Conservation (phyloP, 73 alveolate genomes). For the Tetrahymena borealis region DNA sequence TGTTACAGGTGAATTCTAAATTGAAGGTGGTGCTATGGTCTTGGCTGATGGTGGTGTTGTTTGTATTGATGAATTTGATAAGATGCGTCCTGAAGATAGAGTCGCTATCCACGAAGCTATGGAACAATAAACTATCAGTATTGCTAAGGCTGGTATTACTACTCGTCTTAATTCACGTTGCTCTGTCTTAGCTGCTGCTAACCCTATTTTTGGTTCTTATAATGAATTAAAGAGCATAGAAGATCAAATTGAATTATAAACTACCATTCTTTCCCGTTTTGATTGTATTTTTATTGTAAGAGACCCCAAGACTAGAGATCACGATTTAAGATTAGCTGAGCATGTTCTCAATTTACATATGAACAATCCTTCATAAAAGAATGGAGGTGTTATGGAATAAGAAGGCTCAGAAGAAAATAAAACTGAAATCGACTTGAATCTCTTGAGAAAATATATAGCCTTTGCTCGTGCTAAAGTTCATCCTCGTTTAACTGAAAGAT, state of each 20-base stretch:
- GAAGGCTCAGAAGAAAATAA: conserved; percentile 48
- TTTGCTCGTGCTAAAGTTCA: conserved; percentile 72
- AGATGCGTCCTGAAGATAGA: conserved; percentile 99
- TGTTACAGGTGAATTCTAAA: conserved; percentile 83
- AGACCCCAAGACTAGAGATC: conserved; percentile 91
- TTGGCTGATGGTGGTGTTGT: conserved; percentile 99
- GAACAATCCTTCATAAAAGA: conserved; percentile 30
- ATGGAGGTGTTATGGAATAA: conserved; percentile 38
- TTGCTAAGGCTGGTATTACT: conserved; percentile 99
- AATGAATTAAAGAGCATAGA: conserved; percentile 95
- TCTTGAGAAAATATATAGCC: conserved; percentile 86
- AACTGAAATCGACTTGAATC: conserved; percentile 66
- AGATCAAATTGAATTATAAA: conserved; percentile 97
- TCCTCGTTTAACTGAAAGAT: conserved; percentile 92
- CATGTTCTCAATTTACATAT: conserved; percentile 92
- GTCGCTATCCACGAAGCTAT: conserved; percentile 99
- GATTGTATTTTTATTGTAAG: conserved; percentile 98
- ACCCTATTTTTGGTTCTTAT: conserved; percentile 99
- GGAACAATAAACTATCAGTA: conserved; percentile 99
- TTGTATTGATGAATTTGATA: conserved; percentile 99
- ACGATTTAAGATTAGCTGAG: conserved; percentile 90
- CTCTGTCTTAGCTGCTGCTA: conserved; percentile 99
- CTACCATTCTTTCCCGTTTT: conserved; percentile 98
- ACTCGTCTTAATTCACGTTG: conserved; percentile 94
- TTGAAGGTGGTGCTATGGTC: conserved; percentile 99